Evolutionary conservation across 257 asterid species (phyloP), one percentile per base, ranked within the genome.

Genomic region (Asclepias syriaca): DNA sequence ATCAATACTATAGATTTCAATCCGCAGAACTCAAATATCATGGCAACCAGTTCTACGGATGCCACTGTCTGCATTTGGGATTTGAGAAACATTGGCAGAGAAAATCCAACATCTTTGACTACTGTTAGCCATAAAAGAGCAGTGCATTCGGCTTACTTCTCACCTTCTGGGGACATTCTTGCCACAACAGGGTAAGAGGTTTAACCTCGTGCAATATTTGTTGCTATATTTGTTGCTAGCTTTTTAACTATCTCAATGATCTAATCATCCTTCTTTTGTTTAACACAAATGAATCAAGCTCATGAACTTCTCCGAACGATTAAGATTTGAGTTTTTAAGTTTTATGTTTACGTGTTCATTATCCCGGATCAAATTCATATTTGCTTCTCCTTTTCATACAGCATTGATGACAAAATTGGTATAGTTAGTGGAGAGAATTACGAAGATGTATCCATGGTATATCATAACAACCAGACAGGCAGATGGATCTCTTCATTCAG

Each of bases 1-100:
- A 87, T 91, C 81, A 91, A 91, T 79, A 83, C 95, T 27, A 81
- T 91, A 83, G 92, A 94, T 76, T 94, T 94, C 53, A 88, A 80
- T 70, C 64, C 82, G 12, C 87, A 84, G 58, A 84, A 85, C 77
- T 83, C 74, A 77, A 85, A 87, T 40, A 65, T 82, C 72, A 78
- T 94, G 86, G 96, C 89, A 54, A 94, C 97, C 68, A 85, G 99
- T 74, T 89, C 96, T 59, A 81, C 90, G 22, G 96, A 91, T 77
- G 87, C 88, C 72, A 84, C 93, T 61, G 99, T 93, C 77, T 86
- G 95, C 81, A 85, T 94, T 73, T 91, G 99, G 98, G 98, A 94
- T 83, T 78, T 94, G 88, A 85, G 97, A 80, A 70, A 65, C 60
- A 78, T 86, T 68, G 72, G 77, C 70, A 82, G 81, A 37, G 70